Percentiles rank a stretch among this genome's conserved stretches.
Evolutionary conservation across 768 basidiomycete species (phyloP).

Genomic region (Rubroboletus satanas): DNA sequence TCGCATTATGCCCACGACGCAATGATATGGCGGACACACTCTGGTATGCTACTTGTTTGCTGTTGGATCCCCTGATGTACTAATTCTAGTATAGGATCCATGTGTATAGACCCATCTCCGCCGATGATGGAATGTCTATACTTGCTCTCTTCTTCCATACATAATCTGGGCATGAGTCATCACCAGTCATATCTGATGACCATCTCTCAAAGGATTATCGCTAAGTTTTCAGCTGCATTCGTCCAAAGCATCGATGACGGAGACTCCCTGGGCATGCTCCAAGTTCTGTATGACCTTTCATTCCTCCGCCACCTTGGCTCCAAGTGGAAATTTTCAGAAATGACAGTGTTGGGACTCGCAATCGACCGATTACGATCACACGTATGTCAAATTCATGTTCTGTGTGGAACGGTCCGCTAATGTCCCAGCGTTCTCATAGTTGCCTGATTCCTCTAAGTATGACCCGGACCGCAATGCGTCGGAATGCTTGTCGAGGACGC

Average conservation of each 20-base stretch:
- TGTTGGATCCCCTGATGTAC: conserved; percentile 3
- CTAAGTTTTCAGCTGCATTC: conserved; percentile 34
- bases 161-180: conserved; percentile 50
- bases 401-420: conserved; percentile 1
- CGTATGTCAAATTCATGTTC: conserved; percentile 22
- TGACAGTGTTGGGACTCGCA: conserved; percentile 25
- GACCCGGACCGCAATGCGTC: conserved; percentile 30
- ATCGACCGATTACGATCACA: conserved; percentile 23
- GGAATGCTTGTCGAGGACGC: conserved; percentile 53
- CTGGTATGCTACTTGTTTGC: conserved; percentile 11
- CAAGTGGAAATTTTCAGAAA: conserved; percentile 25
- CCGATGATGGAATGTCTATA: conserved; percentile 53
- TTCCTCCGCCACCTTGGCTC: conserved; percentile 44
- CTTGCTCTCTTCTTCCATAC: conserved; percentile 49
- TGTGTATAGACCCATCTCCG: conserved; percentile 45
- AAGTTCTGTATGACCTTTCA: conserved; percentile 43
- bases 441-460: conserved; percentile 4
- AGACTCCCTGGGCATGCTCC: conserved; percentile 26
- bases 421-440: conserved; percentile 10
- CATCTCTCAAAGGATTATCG: conserved; percentile 39
- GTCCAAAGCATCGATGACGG: conserved; percentile 31
- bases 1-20: conserved; percentile 17
- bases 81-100: conserved; percentile 17
- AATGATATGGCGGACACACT: not conserved
- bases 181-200: conserved; percentile 33